Conservation (phyloP, 768 basidiomycete genomes). For the Sistotremastrum suecicum region DNA sequence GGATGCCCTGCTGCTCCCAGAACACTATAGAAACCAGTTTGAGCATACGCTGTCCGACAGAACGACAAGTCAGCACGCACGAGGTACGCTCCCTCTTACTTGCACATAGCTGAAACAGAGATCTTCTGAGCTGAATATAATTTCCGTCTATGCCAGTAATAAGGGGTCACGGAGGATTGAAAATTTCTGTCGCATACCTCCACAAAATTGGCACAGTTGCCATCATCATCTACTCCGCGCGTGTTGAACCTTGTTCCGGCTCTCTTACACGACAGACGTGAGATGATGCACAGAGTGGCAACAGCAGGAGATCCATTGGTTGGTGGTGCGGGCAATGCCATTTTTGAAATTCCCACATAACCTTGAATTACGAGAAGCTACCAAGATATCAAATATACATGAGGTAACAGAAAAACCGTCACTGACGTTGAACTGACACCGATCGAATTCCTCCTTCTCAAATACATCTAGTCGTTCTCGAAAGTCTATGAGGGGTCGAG, state of each 20-base stretch:
- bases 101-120: slow-evolving; percentile 88
- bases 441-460: slow-evolving; percentile 65
- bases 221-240: slow-evolving; percentile 90
- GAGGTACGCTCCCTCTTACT: slow-evolving; percentile 88
- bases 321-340: slow-evolving; percentile 65
- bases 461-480: slow-evolving; percentile 57
- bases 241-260: slow-evolving; percentile 97
- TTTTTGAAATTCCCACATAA: slow-evolving; percentile 70
- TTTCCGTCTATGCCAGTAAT: slow-evolving; percentile 55
- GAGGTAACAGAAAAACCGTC: not conserved
- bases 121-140: slow-evolving; percentile 73
- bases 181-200: slow-evolving; percentile 40
- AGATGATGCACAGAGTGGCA: slow-evolving; percentile 69
- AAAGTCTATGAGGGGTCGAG: slow-evolving; percentile 79
- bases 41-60: slow-evolving; percentile 1
- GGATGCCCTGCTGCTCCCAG: slow-evolving; percentile 96
- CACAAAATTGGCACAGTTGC: slow-evolving; percentile 91
- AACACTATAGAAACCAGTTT: slow-evolving; percentile 47
- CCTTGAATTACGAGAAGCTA: slow-evolving; percentile 91
- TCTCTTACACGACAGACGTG: slow-evolving; percentile 83
- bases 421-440: slow-evolving; percentile 73
- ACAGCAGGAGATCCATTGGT: slow-evolving; percentile 58
- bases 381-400: slow-evolving; percentile 4
- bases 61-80: slow-evolving; percentile 34
- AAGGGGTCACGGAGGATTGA: not conserved